These are phyloP conservation scores for Aristolochia fimbriata DNA, from an alignment of 164 flowering plant species.

Conservation along the genomic window DNA sequence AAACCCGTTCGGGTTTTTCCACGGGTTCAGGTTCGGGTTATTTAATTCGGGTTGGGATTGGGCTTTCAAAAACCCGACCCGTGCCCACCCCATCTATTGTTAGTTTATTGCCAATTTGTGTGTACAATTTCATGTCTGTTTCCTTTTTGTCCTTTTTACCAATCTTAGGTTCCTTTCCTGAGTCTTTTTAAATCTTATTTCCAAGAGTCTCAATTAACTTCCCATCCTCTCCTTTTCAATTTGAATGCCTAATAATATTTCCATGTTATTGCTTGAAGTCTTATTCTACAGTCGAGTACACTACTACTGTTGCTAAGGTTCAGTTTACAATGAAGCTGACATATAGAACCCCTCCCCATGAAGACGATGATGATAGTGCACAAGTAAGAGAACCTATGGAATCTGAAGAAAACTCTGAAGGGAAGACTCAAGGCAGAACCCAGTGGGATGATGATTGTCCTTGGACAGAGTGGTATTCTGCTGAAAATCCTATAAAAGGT, in stretches of 20 bases:
- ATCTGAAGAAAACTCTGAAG: conserved; percentile 23
- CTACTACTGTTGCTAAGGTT: conserved; percentile 52
- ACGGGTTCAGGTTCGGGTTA: no score
- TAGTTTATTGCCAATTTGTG: no score
- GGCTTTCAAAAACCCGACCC: no score
- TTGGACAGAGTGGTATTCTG: conserved; percentile 98
- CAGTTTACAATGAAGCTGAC: conserved; percentile 81
- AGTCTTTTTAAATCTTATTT: no score
- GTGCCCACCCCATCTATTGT: no score
- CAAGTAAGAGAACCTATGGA: conserved; percentile 37
- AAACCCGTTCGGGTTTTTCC: no score
- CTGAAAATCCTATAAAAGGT: conserved; percentile 94
- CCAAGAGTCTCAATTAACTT: no score
- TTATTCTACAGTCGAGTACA: conserved; percentile 50
- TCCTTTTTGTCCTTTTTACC: background rate
- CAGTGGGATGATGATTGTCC: conserved; percentile 99
- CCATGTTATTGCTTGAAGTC: conserved; percentile 34
- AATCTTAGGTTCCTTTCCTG: no score
- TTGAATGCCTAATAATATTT: no score
- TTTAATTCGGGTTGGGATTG: no score
- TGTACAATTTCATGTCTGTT: background rate
- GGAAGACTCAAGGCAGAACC: conserved; percentile 24
- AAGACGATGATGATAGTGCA: conserved; percentile 42
- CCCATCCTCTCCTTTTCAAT: no score
- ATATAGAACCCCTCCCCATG: conserved; percentile 58